These are phyloP conservation scores for Sphaerulina populicola DNA, from an alignment of 2,329 filamentous ascomycete species.

Conservation along the genomic window DNA sequence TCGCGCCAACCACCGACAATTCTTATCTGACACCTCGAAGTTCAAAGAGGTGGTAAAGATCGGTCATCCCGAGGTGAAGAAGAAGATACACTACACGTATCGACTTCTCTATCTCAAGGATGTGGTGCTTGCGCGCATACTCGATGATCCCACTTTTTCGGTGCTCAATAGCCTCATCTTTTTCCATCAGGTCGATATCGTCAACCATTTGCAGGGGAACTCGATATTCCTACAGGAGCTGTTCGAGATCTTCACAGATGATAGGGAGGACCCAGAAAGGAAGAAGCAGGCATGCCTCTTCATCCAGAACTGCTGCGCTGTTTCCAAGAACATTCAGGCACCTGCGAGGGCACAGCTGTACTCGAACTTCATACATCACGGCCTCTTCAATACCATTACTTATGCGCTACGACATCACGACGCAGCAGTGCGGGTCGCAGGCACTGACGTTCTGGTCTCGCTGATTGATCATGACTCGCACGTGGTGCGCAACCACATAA, in stretches of 20 bases:
- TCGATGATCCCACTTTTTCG: constrained; percentile 95
- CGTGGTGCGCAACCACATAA: constrained; percentile 88
- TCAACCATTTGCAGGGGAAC: constrained; percentile 86
- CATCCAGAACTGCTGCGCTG: constrained; percentile 89
- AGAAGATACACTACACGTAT: constrained; percentile 94
- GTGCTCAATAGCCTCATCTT: constrained; percentile 97
- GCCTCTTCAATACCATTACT: constrained; percentile 80
- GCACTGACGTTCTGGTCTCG: constrained; percentile 85
- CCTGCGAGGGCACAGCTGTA: constrained; percentile 73
- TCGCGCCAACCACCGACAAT: constrained; percentile 94
- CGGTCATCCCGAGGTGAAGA: constrained; percentile 67
- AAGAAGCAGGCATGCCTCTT: constrained; percentile 94
- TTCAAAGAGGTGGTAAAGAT: constrained; percentile 97
- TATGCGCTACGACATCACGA: constrained; percentile 82
- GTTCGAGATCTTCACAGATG: constrained; percentile 72
- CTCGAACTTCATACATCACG: constrained; percentile 79
- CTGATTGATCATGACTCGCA: constrained; percentile 93
- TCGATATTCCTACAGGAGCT: constrained; percentile 69
- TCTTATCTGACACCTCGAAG: constrained; percentile 75
- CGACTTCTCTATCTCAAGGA: constrained; percentile 95
- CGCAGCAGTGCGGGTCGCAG: constrained; percentile 77
- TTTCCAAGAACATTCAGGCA: constrained; percentile 88
- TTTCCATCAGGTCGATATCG: constrained; percentile 97
- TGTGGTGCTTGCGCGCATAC: constrained; percentile 89
- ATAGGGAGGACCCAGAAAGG: constrained; percentile 52